Base-by-base conservation (phyloP, 306 rosid species). In the Malus sieversii region DNA sequence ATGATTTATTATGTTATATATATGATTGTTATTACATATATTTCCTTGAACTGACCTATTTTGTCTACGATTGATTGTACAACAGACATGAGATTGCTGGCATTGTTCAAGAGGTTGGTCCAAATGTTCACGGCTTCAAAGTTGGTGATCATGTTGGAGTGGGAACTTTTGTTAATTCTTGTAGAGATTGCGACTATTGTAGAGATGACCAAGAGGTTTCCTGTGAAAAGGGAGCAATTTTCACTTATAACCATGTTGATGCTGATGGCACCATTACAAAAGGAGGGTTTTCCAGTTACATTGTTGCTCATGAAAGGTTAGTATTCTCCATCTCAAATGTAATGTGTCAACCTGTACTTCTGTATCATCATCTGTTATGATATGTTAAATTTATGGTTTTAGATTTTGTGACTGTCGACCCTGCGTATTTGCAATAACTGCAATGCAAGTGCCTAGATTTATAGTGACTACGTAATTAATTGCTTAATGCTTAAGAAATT, bases 31-130 rank as follows among this genome's bases (percentile, higher is more conserved):
- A 35, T 35, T 35, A 35, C 62, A 20, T 58, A n/a, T 25, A n/a
- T 57, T 57, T 57, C 27, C 8, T 57, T 57, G 27, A n/a, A 57
- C 62, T 57, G 29, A n/a, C 11, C 29, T 33, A 33, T 66, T 40
- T 42, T 19, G 23, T 40, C 30, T 11, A 13, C 55, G 73, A 3
- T n/a, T 14, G 25, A 35, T 35, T 35, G 40, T 35, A 6, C 5
- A 68, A 63, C 85, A 91, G 97, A 44, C 98, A 91, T 70, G 98
- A 93, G 86, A 93, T 91, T 71, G 92, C 79, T 75, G 97, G 98
- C 38, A 74, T 88, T 79, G 96, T 91, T 73, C 73, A 83, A 77
- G 84, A 72, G 73, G 85, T 93, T 79, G 98, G 98, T 66, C 67
- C 87, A 12, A 66, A 74, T 57, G 97, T 88, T 68, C 75, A 69